Evolutionary conservation across 805 yeast genomes (phyloP), one percentile per base, ranked within the genome.

Genomic region (Saccharomycopsis microspora): DNA sequence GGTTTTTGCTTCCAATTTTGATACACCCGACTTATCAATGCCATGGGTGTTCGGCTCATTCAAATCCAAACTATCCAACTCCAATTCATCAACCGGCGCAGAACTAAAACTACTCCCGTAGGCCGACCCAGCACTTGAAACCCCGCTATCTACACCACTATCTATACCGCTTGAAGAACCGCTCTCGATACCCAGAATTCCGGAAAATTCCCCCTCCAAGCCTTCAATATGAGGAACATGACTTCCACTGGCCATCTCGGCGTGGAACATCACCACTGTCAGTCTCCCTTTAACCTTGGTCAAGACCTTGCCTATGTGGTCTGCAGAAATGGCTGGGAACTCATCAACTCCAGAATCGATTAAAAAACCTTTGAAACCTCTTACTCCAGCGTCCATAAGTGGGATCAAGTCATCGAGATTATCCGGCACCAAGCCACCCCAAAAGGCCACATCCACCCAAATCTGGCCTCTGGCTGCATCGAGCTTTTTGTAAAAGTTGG

Each of bases 271-370:
- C 54, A 88, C 67, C 59, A 87, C 63, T 0, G 97, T 85, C 33
- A 75, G 71, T 40, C 75, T 63, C 4, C 75, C 82, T 46, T 80
- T 68, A 2, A 89, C 82, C 9, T 56, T 62, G 19, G 70, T 61
- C 76, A 90, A 73, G 5, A 94, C 96, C 47, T 68, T 60, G 39
- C 72, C 68, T 42, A 90, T 82, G 59, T 87, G 81, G 2, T 60
- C 60, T 19, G 82, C 74, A 38, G 70, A 71, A 46, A 89, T 82
- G 54, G 83, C 85, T 1, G 97, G 97, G 62, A 90, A 89, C 64
- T 89, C 97, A 45, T 87, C 95, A 27, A 90, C 97, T n/a, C 97
- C 96, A 41, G 93, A 82, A 55, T 89, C 95, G 58, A 89, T 87
- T 66, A 90, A 64, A 57, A 89, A 90, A 33, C 95, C 93, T 62